phyloP scores from a whole-genome alignment of 148 eudicot species.

The Amaranthus palmeri region DNA sequence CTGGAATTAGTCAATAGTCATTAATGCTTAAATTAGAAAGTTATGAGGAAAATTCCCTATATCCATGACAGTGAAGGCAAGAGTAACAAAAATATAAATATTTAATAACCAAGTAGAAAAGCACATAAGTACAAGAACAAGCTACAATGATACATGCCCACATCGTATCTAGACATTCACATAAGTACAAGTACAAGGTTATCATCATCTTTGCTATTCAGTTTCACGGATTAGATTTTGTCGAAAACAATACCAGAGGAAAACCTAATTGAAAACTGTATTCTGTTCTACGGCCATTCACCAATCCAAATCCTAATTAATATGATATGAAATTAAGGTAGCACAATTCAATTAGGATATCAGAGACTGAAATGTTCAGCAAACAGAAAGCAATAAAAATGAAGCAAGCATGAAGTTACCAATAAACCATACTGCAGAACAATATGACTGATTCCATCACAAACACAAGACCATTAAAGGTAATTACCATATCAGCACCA shows the following conservation, averaged over 20 bases:
- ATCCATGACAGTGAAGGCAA: not conserved
- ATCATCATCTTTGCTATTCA: no score
- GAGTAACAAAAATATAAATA: not conserved
- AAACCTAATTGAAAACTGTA: no score
- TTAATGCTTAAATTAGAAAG: slow-evolving; percentile 5
- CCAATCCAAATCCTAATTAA: no score
- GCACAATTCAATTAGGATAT: no score
- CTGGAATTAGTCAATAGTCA: slow-evolving; percentile 32
- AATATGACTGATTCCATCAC: not conserved
- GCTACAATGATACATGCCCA: no score
- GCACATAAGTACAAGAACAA: not conserved
- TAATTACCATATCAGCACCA: not conserved
- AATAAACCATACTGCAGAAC: not conserved
- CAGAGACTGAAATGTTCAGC: not conserved
- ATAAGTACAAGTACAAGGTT: no score
- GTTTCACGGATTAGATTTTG: no score
- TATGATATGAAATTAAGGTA: no score
- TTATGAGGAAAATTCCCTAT: not conserved
- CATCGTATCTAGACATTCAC: no score
- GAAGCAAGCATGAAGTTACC: not conserved
- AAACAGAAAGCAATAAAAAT: not conserved
- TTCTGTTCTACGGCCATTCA: no score
- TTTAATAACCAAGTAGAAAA: not conserved
- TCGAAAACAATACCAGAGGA: no score
- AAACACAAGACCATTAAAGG: not conserved